These are phyloP conservation scores for Solanum chaucha DNA, from an alignment of 257 asterid genomes.

Conservation along the genomic window DNA sequence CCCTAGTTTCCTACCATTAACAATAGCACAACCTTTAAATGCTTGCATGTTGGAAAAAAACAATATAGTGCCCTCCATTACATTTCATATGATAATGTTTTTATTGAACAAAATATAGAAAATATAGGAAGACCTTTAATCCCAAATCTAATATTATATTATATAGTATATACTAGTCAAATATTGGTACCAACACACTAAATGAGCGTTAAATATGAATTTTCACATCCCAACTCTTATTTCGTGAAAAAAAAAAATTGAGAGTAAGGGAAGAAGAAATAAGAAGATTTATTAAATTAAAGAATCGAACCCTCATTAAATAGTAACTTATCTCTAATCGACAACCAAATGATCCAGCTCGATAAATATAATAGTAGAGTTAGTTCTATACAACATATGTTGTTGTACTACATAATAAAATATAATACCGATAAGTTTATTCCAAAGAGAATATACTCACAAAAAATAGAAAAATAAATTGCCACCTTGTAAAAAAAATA, in stretches of 20 bases:
- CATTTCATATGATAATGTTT: not conserved
- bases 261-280: rapidly evolving
- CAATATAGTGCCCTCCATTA: not conserved
- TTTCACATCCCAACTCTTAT: too few species aligned
- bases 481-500: not conserved
- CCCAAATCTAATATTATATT: not conserved
- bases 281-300: too few species aligned
- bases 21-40: too few species aligned
- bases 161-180: not conserved
- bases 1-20: not conserved
- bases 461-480: not conserved
- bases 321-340: too few species aligned
- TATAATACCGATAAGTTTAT: not conserved
- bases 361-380: too few species aligned
- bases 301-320: rapidly evolving
- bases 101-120: too few species aligned
- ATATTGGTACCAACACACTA: not conserved
- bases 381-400: not conserved
- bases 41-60: not conserved
- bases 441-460: not conserved
- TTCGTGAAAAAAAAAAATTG: too few species aligned
- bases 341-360: not conserved
- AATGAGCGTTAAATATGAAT: not conserved
- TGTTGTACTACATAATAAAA: too few species aligned
- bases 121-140: not conserved